Evolutionary conservation across 352 stramenopile genomes (phyloP), one percentile per base, ranked within the genome.

Genomic region (Globisporangium polare): DNA sequence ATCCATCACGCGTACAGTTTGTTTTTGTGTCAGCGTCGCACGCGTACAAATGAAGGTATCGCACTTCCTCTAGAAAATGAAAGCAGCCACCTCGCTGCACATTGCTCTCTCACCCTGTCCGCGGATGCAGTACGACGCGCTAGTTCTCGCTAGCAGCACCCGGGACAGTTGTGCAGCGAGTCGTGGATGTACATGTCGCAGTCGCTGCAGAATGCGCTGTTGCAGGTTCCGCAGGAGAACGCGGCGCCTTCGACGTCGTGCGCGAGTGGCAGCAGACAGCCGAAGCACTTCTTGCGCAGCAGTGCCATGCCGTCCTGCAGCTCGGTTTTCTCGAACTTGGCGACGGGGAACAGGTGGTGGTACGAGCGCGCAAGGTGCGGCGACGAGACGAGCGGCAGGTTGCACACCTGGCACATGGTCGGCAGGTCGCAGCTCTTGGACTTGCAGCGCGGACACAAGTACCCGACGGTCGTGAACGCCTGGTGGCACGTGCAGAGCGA

Each of bases 111-210:
- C 33, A 15, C 0, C 33, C 33, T 39, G 8, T 52, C 5, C 2
- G 1, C 2, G 3, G 22, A 39, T 39, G 33, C 29, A 35, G 29
- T 35, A 35, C 9, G 29, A 35, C n/a, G n/a, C 29, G 29, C 29
- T 33, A 33, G 29, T 33, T 8, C 9, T 17, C 17, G 8, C 55
- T 67, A 93, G 49, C 80, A 80, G 68, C 97, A 99, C 17, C 96
- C 95, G 31, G 97, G 97, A 73, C 97, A 99, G 68, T 99, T 99
- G 78, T 99, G 97, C 60, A 99, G 78, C 54, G 92, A 98, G 71
- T 99, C 96, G 74, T 99, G 96, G 65, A 99, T 91, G 78, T 98
- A 99, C 33, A 97, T 80, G 79, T 99, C 97, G 66, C 97, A 99
- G 74, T 98, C 93, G 39, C 88, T 89, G 74, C 97, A 99, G 77